Conservation (phyloP, 2,329 filamentous ascomycete genomes). For the Coniella lustricola region DNA sequence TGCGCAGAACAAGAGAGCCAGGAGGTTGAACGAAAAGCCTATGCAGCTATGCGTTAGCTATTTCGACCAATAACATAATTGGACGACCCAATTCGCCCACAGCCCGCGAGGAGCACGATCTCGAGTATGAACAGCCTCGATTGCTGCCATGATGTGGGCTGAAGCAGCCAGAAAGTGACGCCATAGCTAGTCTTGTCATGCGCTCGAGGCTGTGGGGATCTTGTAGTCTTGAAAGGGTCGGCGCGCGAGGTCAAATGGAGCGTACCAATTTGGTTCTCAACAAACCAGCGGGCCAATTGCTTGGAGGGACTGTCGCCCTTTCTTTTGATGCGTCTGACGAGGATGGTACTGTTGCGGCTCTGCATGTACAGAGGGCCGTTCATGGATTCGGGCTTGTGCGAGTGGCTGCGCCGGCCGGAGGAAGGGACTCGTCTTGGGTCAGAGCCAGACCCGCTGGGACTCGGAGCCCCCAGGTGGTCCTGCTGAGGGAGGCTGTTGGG, state of each 20-base stretch:
- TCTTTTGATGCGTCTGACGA: constrained; percentile 51
- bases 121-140: too few relatives aligned
- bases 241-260: constrained; percentile 9
- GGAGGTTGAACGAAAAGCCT: constrained; percentile 81
- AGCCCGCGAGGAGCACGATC: background rate
- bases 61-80: too few relatives aligned
- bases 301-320: constrained; percentile 57
- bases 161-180: too few relatives aligned
- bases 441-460: constrained; percentile 9
- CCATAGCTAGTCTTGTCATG: too few relatives aligned
- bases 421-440: constrained; percentile 7
- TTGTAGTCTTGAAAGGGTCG: too few relatives aligned
- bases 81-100: background rate
- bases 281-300: constrained; percentile 60
- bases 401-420: constrained; percentile 23
- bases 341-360: constrained; percentile 44
- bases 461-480: constrained; percentile 4
- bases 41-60: constrained; percentile 8
- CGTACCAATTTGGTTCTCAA: constrained; percentile 75
- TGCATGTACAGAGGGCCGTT: constrained; percentile 54
- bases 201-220: too few relatives aligned
- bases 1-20: constrained; percentile 74
- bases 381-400: constrained; percentile 35
- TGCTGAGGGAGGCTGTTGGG: constrained; percentile 5
- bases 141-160: too few relatives aligned